Evolutionary conservation across 306 rosid species (phyloP).

Genomic region (Crotalaria pallida): DNA sequence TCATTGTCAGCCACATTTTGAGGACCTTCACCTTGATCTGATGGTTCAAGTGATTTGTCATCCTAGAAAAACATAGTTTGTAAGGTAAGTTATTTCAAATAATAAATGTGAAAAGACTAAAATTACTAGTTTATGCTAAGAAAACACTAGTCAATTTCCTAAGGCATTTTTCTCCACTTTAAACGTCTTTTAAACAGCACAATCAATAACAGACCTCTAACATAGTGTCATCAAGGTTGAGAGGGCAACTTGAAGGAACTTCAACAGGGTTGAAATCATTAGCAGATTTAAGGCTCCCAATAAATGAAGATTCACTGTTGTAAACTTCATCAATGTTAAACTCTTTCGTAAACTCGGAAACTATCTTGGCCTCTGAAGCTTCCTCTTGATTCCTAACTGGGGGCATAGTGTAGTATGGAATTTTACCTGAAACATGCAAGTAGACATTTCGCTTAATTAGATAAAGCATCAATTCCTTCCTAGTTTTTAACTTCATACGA

Average conservation of each 20-base stretch:
- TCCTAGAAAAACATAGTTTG: conserved; percentile 35
- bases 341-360: conserved; percentile 59
- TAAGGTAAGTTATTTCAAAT: neutral
- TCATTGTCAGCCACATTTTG: conserved; percentile 26
- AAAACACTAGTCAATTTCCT: neutral
- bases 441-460: neutral
- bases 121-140: neutral
- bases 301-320: conserved; percentile 68
- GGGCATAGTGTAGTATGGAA: conserved; percentile 87
- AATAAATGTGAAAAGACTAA: neutral
- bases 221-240: conserved; percentile 53
- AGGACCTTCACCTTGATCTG: conserved; percentile 35
- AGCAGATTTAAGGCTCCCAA: conserved; percentile 81
- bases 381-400: conserved; percentile 69
- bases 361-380: conserved; percentile 67
- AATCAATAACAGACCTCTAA: conserved; percentile 46
- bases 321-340: conserved; percentile 78
- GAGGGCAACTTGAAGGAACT: conserved; percentile 70
- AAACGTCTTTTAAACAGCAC: neutral
- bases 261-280: conserved; percentile 75
- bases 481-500: conserved; percentile 3
- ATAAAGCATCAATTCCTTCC: neutral
- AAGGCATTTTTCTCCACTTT: neutral
- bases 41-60: conserved; percentile 14
- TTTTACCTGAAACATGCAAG: conserved; percentile 63